Conservation (phyloP, 495 filamentous ascomycete species). For the Neurospora sp. region DNA sequence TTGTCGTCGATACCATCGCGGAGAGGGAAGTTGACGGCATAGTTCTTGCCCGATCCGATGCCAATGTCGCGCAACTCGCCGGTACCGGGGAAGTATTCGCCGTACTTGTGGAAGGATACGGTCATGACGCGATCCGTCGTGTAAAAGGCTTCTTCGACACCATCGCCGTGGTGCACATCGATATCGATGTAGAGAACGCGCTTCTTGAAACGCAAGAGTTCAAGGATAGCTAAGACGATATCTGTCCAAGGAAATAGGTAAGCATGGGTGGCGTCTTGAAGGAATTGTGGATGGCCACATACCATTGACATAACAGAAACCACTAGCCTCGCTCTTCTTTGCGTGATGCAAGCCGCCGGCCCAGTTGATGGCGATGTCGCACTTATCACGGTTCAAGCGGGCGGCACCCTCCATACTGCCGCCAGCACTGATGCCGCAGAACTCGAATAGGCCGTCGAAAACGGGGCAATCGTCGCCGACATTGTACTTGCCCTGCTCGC, state of each 20-base stretch:
- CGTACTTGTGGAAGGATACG: constrained; percentile 95
- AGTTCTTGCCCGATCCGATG: constrained; percentile 85
- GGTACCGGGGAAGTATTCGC: constrained; percentile 97
- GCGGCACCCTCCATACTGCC: constrained; percentile 97
- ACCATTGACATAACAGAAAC: constrained; percentile 98
- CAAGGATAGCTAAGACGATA: constrained; percentile 90
- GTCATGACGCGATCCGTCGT: constrained; percentile 95
- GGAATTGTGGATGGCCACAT: constrained; percentile 15
- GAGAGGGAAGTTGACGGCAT: constrained; percentile 92
- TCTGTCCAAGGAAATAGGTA: constrained; percentile 40
- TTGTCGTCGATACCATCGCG: constrained; percentile 91
- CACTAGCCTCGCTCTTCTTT: constrained; percentile 84
- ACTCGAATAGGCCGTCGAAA: constrained; percentile 96
- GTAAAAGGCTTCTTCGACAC: constrained; percentile 95
- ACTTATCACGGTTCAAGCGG: constrained; percentile 82
- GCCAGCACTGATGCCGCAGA: constrained; percentile 94
- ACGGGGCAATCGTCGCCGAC: constrained; percentile 97
- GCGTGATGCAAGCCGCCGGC: constrained; percentile 98
- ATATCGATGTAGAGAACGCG: constrained; percentile 97
- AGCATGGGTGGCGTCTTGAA: neutral
- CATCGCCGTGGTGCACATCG: constrained; percentile 96
- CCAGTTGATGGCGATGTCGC: constrained; percentile 98
- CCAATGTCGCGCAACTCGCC: constrained; percentile 93
- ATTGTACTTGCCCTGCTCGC: constrained; percentile 94
- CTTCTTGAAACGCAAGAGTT: constrained; percentile 76